Conservation (phyloP, 2,329 filamentous ascomycete genomes). For the Diaporthe amygdali region DNA sequence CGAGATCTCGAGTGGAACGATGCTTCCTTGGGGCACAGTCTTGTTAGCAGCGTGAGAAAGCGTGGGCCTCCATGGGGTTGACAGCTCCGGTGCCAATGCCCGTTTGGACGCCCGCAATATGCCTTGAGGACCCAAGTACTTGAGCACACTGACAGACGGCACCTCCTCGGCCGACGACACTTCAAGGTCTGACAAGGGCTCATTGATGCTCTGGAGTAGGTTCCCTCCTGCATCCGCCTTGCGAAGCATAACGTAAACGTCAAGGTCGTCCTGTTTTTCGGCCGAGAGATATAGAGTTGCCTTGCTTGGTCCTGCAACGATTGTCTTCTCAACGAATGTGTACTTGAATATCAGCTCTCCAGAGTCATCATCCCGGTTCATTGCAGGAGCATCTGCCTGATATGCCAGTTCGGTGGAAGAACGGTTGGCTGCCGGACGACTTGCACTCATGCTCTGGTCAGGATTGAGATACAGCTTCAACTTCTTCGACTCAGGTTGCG, state of each 20-base stretch:
- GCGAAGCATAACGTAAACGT: constrained; percentile 43
- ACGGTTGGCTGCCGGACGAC: no score
- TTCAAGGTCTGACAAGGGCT: neutral
- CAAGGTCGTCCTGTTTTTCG: constrained; percentile 46
- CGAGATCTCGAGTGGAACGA: neutral
- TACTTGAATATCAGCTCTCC: constrained; percentile 39
- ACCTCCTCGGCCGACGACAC: neutral
- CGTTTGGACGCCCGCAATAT: neutral
- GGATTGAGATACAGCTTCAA: no score
- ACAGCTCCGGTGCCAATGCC: neutral
- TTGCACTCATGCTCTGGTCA: no score
- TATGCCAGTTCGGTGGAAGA: no score
- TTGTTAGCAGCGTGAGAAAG: neutral
- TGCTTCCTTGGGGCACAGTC: neutral
- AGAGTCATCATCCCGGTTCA: no score
- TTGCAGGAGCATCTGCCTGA: no score
- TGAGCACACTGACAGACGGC: neutral
- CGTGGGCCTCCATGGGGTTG: neutral
- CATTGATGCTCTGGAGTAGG: neutral
- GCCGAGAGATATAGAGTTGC: constrained; percentile 46
- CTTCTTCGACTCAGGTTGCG: no score
- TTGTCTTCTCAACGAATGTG: constrained; percentile 38
- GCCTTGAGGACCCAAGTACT: neutral
- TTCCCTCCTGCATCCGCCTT: constrained; percentile 21
- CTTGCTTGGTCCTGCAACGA: constrained; percentile 45